phyloP scores from a whole-genome alignment of 2,329 filamentous ascomycete genomes.

The Fusarium goolgardi region DNA sequence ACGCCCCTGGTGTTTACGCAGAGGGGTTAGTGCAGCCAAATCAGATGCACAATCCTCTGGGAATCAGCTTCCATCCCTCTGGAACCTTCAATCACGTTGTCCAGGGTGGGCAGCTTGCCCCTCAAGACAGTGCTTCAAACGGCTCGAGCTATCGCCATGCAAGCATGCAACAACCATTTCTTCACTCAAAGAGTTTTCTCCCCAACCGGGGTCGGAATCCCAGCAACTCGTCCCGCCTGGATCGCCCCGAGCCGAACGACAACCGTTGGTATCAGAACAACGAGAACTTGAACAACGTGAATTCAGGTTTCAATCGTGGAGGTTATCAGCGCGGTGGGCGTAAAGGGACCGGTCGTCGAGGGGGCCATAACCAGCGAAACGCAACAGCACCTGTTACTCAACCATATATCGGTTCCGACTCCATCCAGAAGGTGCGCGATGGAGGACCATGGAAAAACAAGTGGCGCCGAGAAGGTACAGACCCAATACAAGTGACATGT shows the following conservation, averaged over 20 bases:
- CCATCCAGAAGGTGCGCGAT: slow-evolving; percentile 33
- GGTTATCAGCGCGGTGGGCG: slow-evolving; percentile 29
- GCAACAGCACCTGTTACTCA: slow-evolving; percentile 33
- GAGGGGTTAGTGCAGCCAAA: slow-evolving; percentile 3
- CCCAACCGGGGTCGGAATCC: slow-evolving; percentile 12
- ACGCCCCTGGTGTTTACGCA: neutral
- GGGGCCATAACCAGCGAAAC: slow-evolving; percentile 35
- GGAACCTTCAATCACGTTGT: slow-evolving; percentile 2
- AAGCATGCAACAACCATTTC: slow-evolving; percentile 8
- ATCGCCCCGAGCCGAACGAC: slow-evolving; percentile 16
- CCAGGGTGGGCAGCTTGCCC: neutral
- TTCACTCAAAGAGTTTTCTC: slow-evolving; percentile 6
- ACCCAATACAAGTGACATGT: slow-evolving; percentile 30
- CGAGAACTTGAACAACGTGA: slow-evolving; percentile 20
- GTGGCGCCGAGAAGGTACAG: slow-evolving; percentile 35
- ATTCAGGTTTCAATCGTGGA: slow-evolving; percentile 20
- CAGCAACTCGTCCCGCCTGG: slow-evolving; percentile 21
- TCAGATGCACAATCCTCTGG: slow-evolving; percentile 4
- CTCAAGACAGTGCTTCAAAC: slow-evolving; percentile 13
- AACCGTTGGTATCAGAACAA: slow-evolving; percentile 26
- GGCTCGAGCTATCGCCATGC: slow-evolving; percentile 16
- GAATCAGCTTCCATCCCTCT: slow-evolving; percentile 12
- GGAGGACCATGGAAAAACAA: slow-evolving; percentile 28
- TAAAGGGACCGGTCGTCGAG: slow-evolving; percentile 30
- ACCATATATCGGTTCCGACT: slow-evolving; percentile 7